These are phyloP conservation scores for Penicillium hordei DNA, from an alignment of 2,329 filamentous ascomycete species.

Conservation along the genomic window DNA sequence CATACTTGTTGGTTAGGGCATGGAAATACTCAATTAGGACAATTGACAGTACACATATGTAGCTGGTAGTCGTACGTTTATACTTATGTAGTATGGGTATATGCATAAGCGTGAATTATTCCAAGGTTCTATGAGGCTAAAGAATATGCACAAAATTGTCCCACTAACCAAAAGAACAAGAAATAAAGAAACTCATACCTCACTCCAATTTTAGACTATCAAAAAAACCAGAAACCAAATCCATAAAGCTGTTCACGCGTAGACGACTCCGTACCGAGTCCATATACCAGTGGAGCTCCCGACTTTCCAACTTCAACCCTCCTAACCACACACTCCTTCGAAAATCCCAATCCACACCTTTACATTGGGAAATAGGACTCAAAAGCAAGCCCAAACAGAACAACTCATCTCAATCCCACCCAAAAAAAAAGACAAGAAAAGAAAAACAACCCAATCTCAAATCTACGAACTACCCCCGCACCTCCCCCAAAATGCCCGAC, in stretches of 20 bases:
- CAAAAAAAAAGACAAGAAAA: not conserved
- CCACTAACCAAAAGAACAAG: not conserved
- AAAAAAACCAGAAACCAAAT: not conserved
- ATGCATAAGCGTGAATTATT: not conserved
- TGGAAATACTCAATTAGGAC: not conserved
- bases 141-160: not conserved
- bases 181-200: not conserved
- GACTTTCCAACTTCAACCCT: constrained; percentile 1
- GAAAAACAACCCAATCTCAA: not conserved
- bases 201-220: not conserved
- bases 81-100: not conserved
- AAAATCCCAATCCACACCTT: not conserved
- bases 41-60: not conserved
- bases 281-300: constrained; percentile 10
- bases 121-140: not conserved
- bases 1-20: no score
- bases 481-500: constrained; percentile 38
- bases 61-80: not conserved
- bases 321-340: constrained; percentile 8
- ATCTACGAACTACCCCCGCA: constrained; percentile 2
- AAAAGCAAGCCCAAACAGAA: not conserved
- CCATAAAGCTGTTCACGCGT: not conserved
- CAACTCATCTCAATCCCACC: not conserved
- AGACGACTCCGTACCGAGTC: not conserved
- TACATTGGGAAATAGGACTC: not conserved